These are phyloP conservation scores for Xylaria digitata DNA, from an alignment of 2,329 filamentous ascomycete genomes.

Conservation along the genomic window DNA sequence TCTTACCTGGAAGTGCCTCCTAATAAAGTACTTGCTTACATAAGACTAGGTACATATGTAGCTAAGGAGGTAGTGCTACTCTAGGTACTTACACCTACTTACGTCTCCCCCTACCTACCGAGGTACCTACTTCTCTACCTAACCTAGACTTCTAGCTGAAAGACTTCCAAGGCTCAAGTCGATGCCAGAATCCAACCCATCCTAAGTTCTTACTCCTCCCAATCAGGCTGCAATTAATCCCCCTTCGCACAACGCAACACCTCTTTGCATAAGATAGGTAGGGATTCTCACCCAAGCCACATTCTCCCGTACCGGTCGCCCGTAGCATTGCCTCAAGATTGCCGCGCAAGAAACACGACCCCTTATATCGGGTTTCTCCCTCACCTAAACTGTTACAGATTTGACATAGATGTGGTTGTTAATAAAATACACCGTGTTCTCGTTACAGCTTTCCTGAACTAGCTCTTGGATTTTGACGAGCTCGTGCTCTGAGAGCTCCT, in stretches of 20 bases:
- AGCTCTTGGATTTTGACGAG: conserved; percentile 11
- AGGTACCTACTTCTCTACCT: no score
- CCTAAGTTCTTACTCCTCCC: conserved; percentile 2
- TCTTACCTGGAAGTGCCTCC: no score
- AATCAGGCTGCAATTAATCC: background rate
- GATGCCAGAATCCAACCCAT: conserved; percentile 7
- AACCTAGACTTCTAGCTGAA: conserved; percentile 1
- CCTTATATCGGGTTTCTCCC: conserved; percentile 7
- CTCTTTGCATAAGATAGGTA: conserved; percentile 22
- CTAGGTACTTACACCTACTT: no score
- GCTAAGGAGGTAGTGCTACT: background rate
- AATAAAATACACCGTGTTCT: conserved; percentile 5
- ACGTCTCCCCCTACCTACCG: conserved; percentile 11
- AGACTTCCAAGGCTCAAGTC: conserved; percentile 27
- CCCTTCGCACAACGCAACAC: conserved; percentile 17
- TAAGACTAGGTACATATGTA: background rate
- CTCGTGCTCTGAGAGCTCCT: conserved; percentile 4
- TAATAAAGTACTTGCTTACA: no score
- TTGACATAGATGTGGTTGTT: conserved; percentile 18
- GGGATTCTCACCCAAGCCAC: conserved; percentile 13
- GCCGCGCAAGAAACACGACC: conserved; percentile 20
- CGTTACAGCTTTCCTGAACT: conserved; percentile 4
- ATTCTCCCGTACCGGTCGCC: conserved; percentile 11
- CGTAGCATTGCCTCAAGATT: conserved; percentile 10
- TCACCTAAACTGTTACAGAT: conserved; percentile 13